Percentiles rank a stretch among this genome's conserved stretches.
These are phyloP conservation scores for Pistacia integerrima DNA, from an alignment of 345 rosid species.

Conservation along the genomic window DNA sequence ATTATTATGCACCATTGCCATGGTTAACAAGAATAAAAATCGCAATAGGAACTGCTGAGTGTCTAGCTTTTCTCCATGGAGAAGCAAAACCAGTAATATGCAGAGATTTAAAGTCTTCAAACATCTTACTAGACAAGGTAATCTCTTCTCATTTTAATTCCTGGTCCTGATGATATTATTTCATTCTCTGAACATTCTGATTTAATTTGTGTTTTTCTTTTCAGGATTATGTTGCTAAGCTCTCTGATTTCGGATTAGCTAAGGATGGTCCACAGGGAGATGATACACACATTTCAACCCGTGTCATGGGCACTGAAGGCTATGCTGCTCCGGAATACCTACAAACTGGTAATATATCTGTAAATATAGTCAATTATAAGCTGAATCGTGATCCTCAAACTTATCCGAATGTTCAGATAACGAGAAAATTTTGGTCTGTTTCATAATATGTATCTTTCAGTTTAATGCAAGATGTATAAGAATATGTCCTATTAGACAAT, in stretches of 20 bases:
- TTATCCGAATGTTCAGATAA: too few species aligned
- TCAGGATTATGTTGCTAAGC: slow-evolving; percentile 61
- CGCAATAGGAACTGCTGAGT: slow-evolving; percentile 62
- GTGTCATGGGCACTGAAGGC: slow-evolving; percentile 80
- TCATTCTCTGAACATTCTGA: neutral
- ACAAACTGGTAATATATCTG: slow-evolving; percentile 40
- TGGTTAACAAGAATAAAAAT: slow-evolving; percentile 73
- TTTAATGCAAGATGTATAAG: too few species aligned
- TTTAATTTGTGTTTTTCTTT: neutral
- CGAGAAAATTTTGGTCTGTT: too few species aligned
- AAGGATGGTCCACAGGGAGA: slow-evolving; percentile 67
- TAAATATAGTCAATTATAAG: too few species aligned
- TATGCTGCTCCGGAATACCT: slow-evolving; percentile 79
- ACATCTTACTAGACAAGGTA: slow-evolving; percentile 60
- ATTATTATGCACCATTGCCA: slow-evolving; percentile 49
- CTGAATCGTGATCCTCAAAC: too few species aligned
- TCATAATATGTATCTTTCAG: too few species aligned
- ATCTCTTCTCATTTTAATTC: neutral
- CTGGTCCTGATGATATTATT: neutral
- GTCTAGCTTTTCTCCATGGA: slow-evolving; percentile 63
- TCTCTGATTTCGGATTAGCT: slow-evolving; percentile 75
- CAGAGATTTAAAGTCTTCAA: slow-evolving; percentile 72
- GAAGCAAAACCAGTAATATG: slow-evolving; percentile 66
- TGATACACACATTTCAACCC: slow-evolving; percentile 48
- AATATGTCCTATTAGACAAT: too few species aligned